Base-by-base conservation (phyloP, 1,139 yeast species). In the Nakaseomyces kungkrabaensis region DNA sequence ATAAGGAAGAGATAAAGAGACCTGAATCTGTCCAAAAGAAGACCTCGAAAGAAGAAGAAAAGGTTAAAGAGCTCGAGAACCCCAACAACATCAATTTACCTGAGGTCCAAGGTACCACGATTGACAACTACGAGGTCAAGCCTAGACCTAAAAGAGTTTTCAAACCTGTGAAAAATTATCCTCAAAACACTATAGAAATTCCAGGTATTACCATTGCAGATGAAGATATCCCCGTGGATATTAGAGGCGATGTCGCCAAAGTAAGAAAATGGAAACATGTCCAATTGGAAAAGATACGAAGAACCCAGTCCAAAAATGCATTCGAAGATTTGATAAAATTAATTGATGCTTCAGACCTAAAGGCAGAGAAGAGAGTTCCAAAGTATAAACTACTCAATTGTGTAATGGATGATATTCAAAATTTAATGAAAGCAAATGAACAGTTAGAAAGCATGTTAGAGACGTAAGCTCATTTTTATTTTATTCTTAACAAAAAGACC, bases 191-290 rank as follows among this genome's bases (percentile, higher is more conserved):
- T 13, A n/a, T 56, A 37, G 47, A 50, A n/a, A 49, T 64, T 8
- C 67, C 67, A 7, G 63, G 60, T 5, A 56, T 62, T 10, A 54
- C 53, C 5, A 51, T 63, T 13, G 52, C 56, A 2, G 61, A 61
- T 34, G 48, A 54, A 7, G 56, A 55, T 17, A 52, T 58, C 7
- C 68, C 68, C 1, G 24, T 40, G 3, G 56, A 57, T 32, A 46
- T 64, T 3, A 41, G 33, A 25, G 42, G 51, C 26, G 59, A 62
- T 49, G 48, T 56, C 4, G 52, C 51, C 5, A 51, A 51, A 40
- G 32, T 61, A 11, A 58, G 63, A 48, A 65, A 63, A 52, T 63
- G 68, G 66, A 64, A 60, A 45, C 70, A 66, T 52, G 68, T 65
- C 4, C 57, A 61, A 40, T 50, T 62, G 6, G 70, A 66, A 48